A percentile compares a stretch with the other conserved stretches of the same genome.
Evolutionary conservation across 805 yeast genomes (phyloP).

Genomic region (Starmerella riodocensis): DNA sequence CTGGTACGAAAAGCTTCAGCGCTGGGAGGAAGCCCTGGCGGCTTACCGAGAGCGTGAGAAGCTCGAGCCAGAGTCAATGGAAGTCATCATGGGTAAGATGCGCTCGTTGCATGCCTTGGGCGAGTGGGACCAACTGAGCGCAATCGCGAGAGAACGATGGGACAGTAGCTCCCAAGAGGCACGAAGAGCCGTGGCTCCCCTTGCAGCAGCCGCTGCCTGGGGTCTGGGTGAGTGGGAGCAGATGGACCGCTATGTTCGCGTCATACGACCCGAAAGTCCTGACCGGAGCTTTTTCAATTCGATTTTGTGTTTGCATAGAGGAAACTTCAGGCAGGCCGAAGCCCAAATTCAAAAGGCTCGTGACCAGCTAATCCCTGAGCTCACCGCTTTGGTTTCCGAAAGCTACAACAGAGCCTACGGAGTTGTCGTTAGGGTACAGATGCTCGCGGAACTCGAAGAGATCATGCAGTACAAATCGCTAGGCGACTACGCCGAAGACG

Average conservation of each 20-base stretch:
- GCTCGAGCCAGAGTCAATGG: conserved; percentile 48
- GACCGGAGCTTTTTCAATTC: conserved; percentile 93
- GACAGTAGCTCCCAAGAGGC: conserved; percentile 53
- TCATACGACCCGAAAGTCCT: conserved; percentile 84
- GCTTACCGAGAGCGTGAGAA: conserved; percentile 74
- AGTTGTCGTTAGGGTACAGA: conserved; percentile 91
- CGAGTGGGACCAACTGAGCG: conserved; percentile 89
- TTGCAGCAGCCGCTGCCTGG: conserved; percentile 99
- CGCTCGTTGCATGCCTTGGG: conserved; percentile 96
- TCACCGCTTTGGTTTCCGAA: conserved; percentile 87
- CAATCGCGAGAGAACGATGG: conserved; percentile 82
- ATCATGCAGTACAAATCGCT: conserved; percentile 76
- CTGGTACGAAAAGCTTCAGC: conserved; percentile 91
- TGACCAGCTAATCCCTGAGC: conserved; percentile 79
- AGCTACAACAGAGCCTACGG: conserved; percentile 94
- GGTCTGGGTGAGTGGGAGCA: conserved; percentile 94
- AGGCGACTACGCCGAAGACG: conserved; percentile 68
- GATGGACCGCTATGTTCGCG: conserved; percentile 81
- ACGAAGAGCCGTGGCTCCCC: conserved; percentile 76
- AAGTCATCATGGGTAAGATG: conserved; percentile 94
- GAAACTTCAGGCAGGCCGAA: conserved; percentile 70
- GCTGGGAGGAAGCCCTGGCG: conserved; percentile 95
- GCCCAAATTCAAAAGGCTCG: conserved; percentile 72
- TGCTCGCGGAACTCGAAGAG: conserved; percentile 93
- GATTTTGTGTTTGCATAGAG: conserved; percentile 69